Evolutionary conservation across 257 asterid genomes (phyloP).

Genomic region (Solanum sitiens): DNA sequence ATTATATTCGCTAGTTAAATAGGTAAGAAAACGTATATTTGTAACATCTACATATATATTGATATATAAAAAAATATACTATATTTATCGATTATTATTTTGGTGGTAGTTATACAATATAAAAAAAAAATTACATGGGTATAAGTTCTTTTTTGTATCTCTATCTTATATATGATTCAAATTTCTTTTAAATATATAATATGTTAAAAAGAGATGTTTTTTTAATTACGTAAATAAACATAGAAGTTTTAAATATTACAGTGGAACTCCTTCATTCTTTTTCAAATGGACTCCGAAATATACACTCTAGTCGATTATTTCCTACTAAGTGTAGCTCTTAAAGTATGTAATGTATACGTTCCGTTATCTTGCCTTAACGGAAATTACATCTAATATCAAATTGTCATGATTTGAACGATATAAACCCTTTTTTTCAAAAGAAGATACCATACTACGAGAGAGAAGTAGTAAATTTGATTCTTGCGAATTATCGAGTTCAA

Average conservation of each 20-base stretch:
- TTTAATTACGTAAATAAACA: not conserved
- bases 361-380: not conserved
- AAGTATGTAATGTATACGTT: not conserved
- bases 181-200: not conserved
- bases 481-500: not conserved
- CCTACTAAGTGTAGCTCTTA: not conserved
- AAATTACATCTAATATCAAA: not conserved
- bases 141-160: not conserved
- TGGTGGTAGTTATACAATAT: not conserved
- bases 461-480: not conserved
- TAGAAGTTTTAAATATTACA: not conserved
- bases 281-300: not conserved
- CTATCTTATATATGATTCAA: not conserved
- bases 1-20: not conserved
- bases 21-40: not conserved
- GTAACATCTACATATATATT: not conserved
- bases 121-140: not conserved
- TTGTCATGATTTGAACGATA: not conserved
- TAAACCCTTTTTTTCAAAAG: not conserved
- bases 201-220: not conserved
- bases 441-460: not conserved
- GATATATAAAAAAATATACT: not conserved
- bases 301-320: not conserved
- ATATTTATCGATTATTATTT: not conserved
- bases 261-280: not conserved